Conservation (phyloP, 805 yeast genomes). For the Zygosaccharomyces bailii region DNA sequence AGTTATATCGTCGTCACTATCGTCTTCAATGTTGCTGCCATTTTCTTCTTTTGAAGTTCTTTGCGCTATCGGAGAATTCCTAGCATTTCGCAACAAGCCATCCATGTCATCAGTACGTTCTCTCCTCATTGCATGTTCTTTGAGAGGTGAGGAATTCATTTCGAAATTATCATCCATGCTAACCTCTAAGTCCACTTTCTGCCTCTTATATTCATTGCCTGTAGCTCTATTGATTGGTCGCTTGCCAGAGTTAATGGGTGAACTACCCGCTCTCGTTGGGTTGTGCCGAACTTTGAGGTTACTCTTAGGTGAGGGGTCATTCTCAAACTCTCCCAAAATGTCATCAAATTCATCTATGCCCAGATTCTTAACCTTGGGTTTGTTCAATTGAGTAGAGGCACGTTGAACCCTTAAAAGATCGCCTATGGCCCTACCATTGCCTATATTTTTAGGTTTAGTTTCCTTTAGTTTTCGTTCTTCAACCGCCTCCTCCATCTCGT, state of each 20-base stretch:
- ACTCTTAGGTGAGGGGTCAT: slow-evolving; percentile 15
- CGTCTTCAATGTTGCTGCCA: slow-evolving; percentile 38
- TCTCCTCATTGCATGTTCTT: slow-evolving; percentile 13
- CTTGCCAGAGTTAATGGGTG: neutral
- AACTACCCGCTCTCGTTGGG: neutral
- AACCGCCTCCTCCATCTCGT: slow-evolving; percentile 39
- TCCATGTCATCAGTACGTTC: slow-evolving; percentile 12
- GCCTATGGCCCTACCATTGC: slow-evolving; percentile 35
- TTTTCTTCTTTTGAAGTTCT: slow-evolving; percentile 7
- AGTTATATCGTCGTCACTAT: slow-evolving; percentile 33
- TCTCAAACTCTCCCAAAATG: slow-evolving; percentile 53
- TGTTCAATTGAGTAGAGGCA: slow-evolving; percentile 34
- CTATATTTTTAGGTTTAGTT: slow-evolving; percentile 11
- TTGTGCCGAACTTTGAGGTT: neutral
- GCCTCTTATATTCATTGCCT: slow-evolving; percentile 13
- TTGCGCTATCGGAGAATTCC: too few relatives aligned
- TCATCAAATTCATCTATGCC: slow-evolving; percentile 62
- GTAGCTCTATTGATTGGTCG: neutral
- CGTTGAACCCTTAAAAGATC: slow-evolving; percentile 49
- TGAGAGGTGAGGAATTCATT: slow-evolving; percentile 30
- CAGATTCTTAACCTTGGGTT: slow-evolving; percentile 42
- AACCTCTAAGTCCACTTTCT: slow-evolving; percentile 14
- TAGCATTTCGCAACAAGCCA: too few relatives aligned
- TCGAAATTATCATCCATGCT: slow-evolving; percentile 11
- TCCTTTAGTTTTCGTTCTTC: slow-evolving; percentile 28